These are phyloP conservation scores for Harringtonia aguacate DNA, from an alignment of 2,329 filamentous ascomycete genomes.

Conservation along the genomic window DNA sequence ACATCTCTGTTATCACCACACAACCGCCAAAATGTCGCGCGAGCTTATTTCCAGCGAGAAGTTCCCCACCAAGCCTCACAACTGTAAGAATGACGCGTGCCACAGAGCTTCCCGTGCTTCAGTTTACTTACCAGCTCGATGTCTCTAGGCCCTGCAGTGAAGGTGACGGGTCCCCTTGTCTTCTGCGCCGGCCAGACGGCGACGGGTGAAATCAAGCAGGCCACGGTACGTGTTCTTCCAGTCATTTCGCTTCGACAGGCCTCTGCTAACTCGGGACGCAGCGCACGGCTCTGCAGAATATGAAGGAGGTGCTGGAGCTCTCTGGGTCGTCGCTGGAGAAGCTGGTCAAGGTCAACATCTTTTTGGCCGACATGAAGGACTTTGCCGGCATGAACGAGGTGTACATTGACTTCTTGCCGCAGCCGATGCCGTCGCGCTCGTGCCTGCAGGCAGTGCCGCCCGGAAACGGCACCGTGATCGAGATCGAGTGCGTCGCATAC, in stretches of 20 bases:
- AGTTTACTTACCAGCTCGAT: too few relatives aligned
- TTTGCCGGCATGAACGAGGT: conserved; percentile 49
- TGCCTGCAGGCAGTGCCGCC: conserved; percentile 83
- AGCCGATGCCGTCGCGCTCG: conserved; percentile 70
- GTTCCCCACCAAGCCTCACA: conserved; percentile 34
- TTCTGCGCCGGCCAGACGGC: conserved; percentile 37
- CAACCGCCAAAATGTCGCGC: conserved; percentile 26
- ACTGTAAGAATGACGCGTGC: conserved; percentile 13
- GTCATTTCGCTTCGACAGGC: not conserved
- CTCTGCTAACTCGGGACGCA: conserved; percentile 15
- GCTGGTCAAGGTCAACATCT: conserved; percentile 57
- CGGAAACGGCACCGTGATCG: conserved; percentile 74
- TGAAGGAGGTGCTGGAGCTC: conserved; percentile 46
- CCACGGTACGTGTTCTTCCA: conserved; percentile 22
- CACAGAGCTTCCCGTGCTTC: too few relatives aligned
- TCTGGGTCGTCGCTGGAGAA: conserved; percentile 50
- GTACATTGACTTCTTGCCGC: conserved; percentile 51
- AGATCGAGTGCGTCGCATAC: conserved; percentile 80
- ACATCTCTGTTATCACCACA: not conserved
- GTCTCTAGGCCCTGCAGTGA: conserved; percentile 29
- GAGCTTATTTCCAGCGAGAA: conserved; percentile 34
- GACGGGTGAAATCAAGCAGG: conserved; percentile 35
- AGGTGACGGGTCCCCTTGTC: conserved; percentile 33
- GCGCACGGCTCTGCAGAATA: conserved; percentile 47
- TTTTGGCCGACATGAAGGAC: conserved; percentile 53